Percentiles rank a stretch among this genome's conserved stretches.
Evolutionary conservation across 257 asterid species (phyloP).

Genomic region (Nicotiana tabacum): DNA sequence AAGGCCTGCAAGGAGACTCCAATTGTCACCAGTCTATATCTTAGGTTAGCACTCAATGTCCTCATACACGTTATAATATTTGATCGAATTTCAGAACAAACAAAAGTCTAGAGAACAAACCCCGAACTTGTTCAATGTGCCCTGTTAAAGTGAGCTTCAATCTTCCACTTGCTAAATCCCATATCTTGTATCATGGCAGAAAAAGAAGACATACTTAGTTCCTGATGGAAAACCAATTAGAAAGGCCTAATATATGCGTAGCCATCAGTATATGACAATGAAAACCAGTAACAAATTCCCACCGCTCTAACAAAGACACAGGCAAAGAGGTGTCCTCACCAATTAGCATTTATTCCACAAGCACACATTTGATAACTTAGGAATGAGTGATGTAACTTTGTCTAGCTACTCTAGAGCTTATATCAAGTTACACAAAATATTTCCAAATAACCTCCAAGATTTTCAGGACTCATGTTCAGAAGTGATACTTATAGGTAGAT

Average conservation of each 20-base stretch:
- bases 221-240: background rate
- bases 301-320: background rate
- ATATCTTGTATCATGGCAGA: slow-evolving; percentile 22
- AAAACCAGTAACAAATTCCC: background rate
- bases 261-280: background rate
- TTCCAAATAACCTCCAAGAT: background rate
- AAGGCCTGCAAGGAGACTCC: slow-evolving; percentile 45
- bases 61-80: background rate
- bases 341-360: background rate
- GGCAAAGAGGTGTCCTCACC: background rate
- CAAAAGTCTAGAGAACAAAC: slow-evolving; percentile 18
- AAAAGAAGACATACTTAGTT: background rate
- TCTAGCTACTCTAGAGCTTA: background rate
- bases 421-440: background rate
- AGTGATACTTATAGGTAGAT: background rate
- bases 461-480: background rate
- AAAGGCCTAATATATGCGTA: background rate
- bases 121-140: slow-evolving; percentile 77
- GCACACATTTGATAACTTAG: background rate
- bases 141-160: slow-evolving; percentile 73
- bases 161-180: slow-evolving; percentile 71
- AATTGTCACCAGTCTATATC: slow-evolving; percentile 2
- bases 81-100: background rate
- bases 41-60: background rate
- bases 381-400: background rate